Evolutionary conservation across 1,284 basidiomycete species (phyloP).

Genomic region (Trametes versicolor): DNA sequence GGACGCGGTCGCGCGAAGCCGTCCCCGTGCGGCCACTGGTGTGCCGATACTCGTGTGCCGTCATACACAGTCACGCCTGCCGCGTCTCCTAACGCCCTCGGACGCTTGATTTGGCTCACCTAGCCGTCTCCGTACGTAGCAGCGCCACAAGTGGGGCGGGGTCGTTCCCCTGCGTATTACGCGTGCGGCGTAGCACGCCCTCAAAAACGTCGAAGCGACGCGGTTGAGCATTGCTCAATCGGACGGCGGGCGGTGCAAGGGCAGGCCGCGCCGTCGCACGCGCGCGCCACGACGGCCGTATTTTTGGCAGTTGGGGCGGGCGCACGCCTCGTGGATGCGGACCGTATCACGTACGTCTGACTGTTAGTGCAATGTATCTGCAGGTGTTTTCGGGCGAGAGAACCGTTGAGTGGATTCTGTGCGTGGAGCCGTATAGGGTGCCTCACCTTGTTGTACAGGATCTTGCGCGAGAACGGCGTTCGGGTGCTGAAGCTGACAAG

Average conservation of each 20-base stretch:
- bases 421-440: too few relatives aligned
- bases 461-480: too few relatives aligned
- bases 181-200: neutral
- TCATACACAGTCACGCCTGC: neutral
- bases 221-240: neutral
- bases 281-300: constrained; percentile 5
- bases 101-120: neutral
- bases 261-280: constrained; percentile 3
- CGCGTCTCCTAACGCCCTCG: neutral
- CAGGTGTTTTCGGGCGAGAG: too few relatives aligned
- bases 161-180: neutral
- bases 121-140: neutral
- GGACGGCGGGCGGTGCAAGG: neutral
- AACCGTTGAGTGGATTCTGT: too few relatives aligned
- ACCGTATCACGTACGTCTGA: neutral
- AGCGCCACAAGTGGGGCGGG: constrained; percentile 3
- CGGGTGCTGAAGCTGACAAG: too few relatives aligned
- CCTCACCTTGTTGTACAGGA: too few relatives aligned
- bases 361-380: too few relatives aligned
- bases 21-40: neutral
- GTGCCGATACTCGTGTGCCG: neutral
- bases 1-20: constrained; percentile 3
- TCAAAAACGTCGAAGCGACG: neutral
- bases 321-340: neutral
- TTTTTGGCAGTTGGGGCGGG: constrained; percentile 7